Evolutionary conservation across 75 land plant species (phyloP), one percentile per base, ranked within the genome.

Genomic region (Adiantum capillusveneris): DNA sequence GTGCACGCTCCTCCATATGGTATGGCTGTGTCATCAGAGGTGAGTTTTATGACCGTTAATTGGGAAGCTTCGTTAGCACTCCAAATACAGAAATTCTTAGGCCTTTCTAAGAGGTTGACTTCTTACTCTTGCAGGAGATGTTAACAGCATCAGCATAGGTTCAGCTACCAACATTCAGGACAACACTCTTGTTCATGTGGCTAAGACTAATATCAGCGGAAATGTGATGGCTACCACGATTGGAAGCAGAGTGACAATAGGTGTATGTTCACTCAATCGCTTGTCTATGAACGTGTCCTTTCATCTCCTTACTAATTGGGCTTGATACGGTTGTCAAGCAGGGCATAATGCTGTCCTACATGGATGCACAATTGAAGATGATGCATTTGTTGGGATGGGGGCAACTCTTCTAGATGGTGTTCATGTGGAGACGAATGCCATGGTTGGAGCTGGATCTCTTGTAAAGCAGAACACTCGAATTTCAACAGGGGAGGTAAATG

Each of bases 361-460:
- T 79, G 97, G 90, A 11, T 92, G 97, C 65, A 92, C 90, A 63
- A 81, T 92, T 44, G 86, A 92, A 80, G 95, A 92, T 75, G 88
- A 87, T 49, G 76, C 95, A 1, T 92, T 92, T 81, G 80, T 91
- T 62, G 97, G 97, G 20, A 92, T 85, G 94, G 97, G 97, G 49
- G 88, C 90, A 25, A 77, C 78, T 29, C 52, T 93, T 65, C 80
- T 93, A 70, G 98, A 93, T 81, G 98, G 98, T 11, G 90, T 69
- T 16, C 82, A 80, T 60, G 90, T 93, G 39, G 96, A 88, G 60
- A 89, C 78, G 58, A 56, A 93, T 65, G 87, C 73, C 14, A 93
- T 93, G 95, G 98, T 93, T 69, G 98, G 86, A 58, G 98, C 96
- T 59, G 98, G 98, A 59, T 75, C 98, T n/a, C 77, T 85, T 62